These are phyloP conservation scores for Paracamarosporium sp. DNA, from an alignment of 2,329 filamentous ascomycete species.

Conservation along the genomic window DNA sequence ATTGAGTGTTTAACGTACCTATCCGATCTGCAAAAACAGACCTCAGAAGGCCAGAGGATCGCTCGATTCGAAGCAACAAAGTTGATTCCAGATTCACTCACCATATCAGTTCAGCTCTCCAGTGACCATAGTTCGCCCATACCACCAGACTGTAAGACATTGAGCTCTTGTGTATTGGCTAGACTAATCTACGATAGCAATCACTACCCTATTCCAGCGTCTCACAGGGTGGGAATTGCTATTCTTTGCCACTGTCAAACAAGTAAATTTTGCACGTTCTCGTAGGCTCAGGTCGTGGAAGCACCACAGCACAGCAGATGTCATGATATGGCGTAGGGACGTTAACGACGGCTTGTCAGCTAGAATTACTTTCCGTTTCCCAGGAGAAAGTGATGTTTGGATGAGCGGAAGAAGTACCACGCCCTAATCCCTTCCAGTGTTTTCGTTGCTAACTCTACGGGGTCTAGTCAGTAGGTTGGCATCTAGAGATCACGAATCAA, in stretches of 20 bases:
- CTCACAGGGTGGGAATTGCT: conserved; percentile 17
- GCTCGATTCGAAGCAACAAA: neutral
- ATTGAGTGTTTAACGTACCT: neutral
- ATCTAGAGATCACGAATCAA: neutral
- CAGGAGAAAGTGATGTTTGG: conserved; percentile 8
- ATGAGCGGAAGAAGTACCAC: conserved; percentile 12
- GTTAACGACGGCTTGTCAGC: neutral
- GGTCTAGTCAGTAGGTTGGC: conserved; percentile 1
- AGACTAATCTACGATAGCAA: neutral
- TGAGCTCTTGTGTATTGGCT: neutral
- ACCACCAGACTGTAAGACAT: neutral
- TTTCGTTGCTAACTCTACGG: neutral
- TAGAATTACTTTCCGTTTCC: conserved; percentile 11
- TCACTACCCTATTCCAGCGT: conserved; percentile 4
- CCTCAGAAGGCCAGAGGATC: neutral
- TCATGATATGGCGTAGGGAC: conserved; percentile 18
- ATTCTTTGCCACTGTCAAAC: conserved; percentile 8
- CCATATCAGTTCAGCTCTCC: neutral
- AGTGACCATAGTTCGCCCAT: neutral
- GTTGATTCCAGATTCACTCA: neutral
- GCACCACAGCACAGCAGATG: conserved; percentile 13
- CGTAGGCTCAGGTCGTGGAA: neutral
- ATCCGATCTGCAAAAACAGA: neutral
- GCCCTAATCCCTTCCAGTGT: neutral
- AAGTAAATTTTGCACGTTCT: conserved; percentile 1